A percentile compares a stretch with the other conserved stretches of the same genome.
Conservation (phyloP, 805 yeast species). For the Dipodascopsis uninucleata region DNA sequence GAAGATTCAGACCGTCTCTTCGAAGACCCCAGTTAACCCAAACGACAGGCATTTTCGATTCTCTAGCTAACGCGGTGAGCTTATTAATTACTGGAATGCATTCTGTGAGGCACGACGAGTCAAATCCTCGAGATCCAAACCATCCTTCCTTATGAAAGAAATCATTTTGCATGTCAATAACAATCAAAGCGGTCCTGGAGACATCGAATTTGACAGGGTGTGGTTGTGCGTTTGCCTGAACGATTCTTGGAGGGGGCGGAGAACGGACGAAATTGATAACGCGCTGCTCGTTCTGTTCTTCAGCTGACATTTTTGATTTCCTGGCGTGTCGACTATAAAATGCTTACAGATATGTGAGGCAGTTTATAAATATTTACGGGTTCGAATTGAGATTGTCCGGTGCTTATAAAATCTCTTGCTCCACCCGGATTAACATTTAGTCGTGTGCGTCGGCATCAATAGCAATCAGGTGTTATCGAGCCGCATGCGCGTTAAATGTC, state of each 20-base stretch:
- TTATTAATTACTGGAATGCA: constrained; percentile 15
- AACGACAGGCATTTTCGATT: constrained; percentile 11
- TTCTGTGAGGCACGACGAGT: constrained; percentile 9
- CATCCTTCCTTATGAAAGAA: constrained; percentile 24
- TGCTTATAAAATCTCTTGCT: too few species aligned
- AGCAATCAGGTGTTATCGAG: too few species aligned
- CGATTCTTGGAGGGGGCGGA: constrained; percentile 10
- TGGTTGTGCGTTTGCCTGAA: constrained; percentile 11
- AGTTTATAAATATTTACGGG: too few species aligned
- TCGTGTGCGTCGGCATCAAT: too few species aligned
- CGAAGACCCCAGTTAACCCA: constrained; percentile 27
- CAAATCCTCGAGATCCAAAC: constrained; percentile 17
- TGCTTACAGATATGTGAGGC: too few species aligned
- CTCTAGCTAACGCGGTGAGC: constrained; percentile 11
- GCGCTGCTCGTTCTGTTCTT: too few species aligned
- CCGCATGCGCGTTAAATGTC: too few species aligned
- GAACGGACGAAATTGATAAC: constrained; percentile 20
- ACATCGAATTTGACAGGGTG: constrained; percentile 16
- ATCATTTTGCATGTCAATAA: constrained; percentile 28
- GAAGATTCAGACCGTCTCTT: constrained; percentile 18
- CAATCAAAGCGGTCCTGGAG: constrained; percentile 17
- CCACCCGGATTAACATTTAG: too few species aligned
- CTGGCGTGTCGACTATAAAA: too few species aligned
- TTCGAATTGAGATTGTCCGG: too few species aligned
- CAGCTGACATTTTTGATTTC: too few species aligned